Evolutionary conservation across 2,329 filamentous ascomycete species (phyloP), one percentile per base, ranked within the genome.

Genomic region (Trichoderma pleuroti): DNA sequence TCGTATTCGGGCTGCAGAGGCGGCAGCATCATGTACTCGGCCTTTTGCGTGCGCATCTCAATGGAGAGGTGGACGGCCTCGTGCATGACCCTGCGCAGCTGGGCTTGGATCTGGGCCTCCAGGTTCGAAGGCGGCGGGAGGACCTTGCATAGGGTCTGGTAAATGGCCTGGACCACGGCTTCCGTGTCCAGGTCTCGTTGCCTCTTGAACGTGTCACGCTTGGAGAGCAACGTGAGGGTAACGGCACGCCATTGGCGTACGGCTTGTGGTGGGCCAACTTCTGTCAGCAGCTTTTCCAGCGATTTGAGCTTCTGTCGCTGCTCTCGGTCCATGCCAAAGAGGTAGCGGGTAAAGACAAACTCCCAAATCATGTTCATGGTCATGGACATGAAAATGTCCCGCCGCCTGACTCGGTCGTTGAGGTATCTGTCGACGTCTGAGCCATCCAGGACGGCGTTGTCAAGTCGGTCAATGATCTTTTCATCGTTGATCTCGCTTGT

Each of bases 281-380:
- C 96, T 24, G 88, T 87, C 34, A 99, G 87, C 49, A 92, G 91
- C 84, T 97, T 98, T 83, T 99, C 97, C 10, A 99, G 88, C 39
- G 92, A 90, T 84, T 99, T 98, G 80, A 99, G 91, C 82, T 98
- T 98, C 81, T 98, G 94, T 76, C 96, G 90, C 82, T 99, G 96
- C 81, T 98, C 96, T 76, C 94, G 89, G 80, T 99, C 96, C 93
- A 99, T 97, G 76, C 96, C 96, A 80, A 99, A 99, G 30, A 99
- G 90, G 80, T 99, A 99, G 74, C 96, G 90, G 10, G 95, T 98
- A 79, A 99, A 99, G 79, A 99, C 91, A 78, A 97, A 98, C 81
- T 99, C 96, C 94, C 94, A 99, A 65, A 99, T 91, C 94, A 99
- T 98, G 72, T 92, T 96, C 94, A 98, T 98, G 70, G 95, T 93